Base-by-base conservation (phyloP, 2,329 filamentous ascomycete genomes). In the Diaporthe sp. region DNA sequence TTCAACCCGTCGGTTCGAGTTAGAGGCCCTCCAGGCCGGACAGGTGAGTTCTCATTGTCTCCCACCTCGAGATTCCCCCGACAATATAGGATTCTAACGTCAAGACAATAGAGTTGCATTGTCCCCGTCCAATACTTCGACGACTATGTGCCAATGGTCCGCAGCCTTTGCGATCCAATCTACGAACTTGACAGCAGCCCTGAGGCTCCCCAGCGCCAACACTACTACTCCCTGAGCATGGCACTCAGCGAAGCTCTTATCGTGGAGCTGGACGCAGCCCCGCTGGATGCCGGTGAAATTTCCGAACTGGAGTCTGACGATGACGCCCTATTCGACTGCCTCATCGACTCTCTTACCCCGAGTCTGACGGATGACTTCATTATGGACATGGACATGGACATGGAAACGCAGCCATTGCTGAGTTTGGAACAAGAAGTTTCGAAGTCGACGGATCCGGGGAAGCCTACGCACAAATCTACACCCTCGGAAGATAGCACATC, bases 21-120 rank as follows among this genome's bases (percentile, higher is more conserved):
- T 91, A 25, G 87, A 89, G 74, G 79, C 90, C 6, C 83, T 90
- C 69, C 84, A 87, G 72, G 85, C 84, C 17, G 89, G 88, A 78
- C 89, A 87, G 84, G 88, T 89, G 79, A 79, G 84, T 44, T 10
- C 19, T 75, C n/a, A n/a, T 22, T 34, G 37, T 25, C 34, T 39
- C 15, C 25, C 22, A 44, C 22, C n/a, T 25, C 13, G 7, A n/a
- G 2, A 4, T 22, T 3, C 4, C 12, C 9, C 17, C 25, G 65
- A 55, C 15, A 31, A 34, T 2, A 2, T 19, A 68, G n/a, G 34
- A 42, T 28, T 8, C 73, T 76, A 42, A 76, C 51, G 4, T 42
- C 75, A 31, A 49, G 13, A 44, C 65, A 75, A 58, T 62, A 88
- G 87, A 82, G 80, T 25, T 83, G 77, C 53, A 79, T 89, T 51